Evolutionary conservation across 805 yeast genomes (phyloP).

Genomic region (Wickerhamia fluorescens): DNA sequence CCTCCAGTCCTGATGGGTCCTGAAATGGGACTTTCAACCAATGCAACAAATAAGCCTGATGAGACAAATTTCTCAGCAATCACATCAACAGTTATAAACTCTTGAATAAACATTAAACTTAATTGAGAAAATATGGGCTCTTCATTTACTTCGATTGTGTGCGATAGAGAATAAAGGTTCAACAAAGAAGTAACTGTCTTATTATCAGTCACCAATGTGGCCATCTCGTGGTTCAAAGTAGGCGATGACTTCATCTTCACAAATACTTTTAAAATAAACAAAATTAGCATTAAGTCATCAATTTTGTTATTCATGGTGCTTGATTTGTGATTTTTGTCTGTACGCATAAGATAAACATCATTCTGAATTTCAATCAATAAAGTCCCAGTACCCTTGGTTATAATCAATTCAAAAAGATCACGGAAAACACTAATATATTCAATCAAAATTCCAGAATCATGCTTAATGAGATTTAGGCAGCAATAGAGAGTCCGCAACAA

Average conservation of each 20-base stretch:
- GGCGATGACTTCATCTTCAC: slow-evolving; percentile 42
- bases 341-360: slow-evolving; percentile 39
- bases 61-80: slow-evolving; percentile 63
- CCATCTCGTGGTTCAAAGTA: slow-evolving; percentile 42
- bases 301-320: slow-evolving; percentile 40
- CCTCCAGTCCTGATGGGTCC: slow-evolving; percentile 59
- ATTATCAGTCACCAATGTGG: slow-evolving; percentile 45
- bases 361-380: slow-evolving; percentile 54
- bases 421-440: slow-evolving; percentile 45
- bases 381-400: slow-evolving; percentile 59
- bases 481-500: slow-evolving; percentile 52
- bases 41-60: slow-evolving; percentile 55
- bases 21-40: slow-evolving; percentile 72
- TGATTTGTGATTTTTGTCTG: slow-evolving; percentile 26
- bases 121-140: slow-evolving; percentile 71
- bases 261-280: slow-evolving; percentile 58
- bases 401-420: slow-evolving; percentile 54
- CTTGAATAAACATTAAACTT: slow-evolving; percentile 60
- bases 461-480: slow-evolving; percentile 37
- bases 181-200: slow-evolving; percentile 59
- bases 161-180: slow-evolving; percentile 62
- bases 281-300: slow-evolving; percentile 58
- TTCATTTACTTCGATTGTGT: slow-evolving; percentile 48
- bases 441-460: slow-evolving; percentile 33
- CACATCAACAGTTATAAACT: slow-evolving; percentile 51